Percentiles rank a stretch among this genome's conserved stretches.
Evolutionary conservation across 2,329 filamentous ascomycete genomes (phyloP).

Genomic region (Graphilbum fragrans): DNA sequence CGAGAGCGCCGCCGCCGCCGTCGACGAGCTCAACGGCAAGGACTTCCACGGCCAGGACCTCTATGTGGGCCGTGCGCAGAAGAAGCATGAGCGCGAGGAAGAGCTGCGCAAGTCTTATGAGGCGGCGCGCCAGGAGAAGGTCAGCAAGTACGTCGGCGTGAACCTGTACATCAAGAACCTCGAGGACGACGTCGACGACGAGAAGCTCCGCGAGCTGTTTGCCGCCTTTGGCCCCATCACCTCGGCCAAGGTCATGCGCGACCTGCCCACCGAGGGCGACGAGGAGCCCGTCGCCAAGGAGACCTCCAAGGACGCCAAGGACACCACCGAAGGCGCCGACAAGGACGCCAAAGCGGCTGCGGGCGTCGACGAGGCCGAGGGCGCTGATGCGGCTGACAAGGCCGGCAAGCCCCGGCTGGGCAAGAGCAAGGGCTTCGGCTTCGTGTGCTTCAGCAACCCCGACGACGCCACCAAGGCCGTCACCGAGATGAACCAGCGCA

Average conservation of each 20-base stretch:
- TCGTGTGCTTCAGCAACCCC: slow-evolving; percentile 99
- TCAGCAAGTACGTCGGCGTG: slow-evolving; percentile 97
- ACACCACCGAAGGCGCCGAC: slow-evolving; percentile 40
- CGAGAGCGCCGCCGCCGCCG: slow-evolving; percentile 72
- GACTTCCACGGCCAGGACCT: slow-evolving; percentile 92
- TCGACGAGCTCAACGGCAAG: slow-evolving; percentile 82
- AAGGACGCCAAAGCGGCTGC: slow-evolving; percentile 30
- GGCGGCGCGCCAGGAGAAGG: slow-evolving; percentile 93
- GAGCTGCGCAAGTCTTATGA: slow-evolving; percentile 98
- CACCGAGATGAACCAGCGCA: slow-evolving; percentile 99
- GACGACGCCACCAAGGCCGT: slow-evolving; percentile 99
- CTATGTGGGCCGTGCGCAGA: slow-evolving; percentile 91
- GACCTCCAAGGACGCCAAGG: slow-evolving; percentile 42
- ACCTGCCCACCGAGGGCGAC: slow-evolving; percentile 47
- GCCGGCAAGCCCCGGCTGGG: slow-evolving; percentile 61
- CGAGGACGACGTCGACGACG: slow-evolving; percentile 91
- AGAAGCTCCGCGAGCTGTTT: slow-evolving; percentile 93
- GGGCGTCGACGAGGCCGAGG: slow-evolving; percentile 90
- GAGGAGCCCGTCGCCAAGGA: slow-evolving; percentile 40
- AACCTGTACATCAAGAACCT: slow-evolving; percentile 99
- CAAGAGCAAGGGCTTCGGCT: slow-evolving; percentile 99
- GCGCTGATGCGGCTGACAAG: slow-evolving; percentile 40
- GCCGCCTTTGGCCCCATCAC: slow-evolving; percentile 87
- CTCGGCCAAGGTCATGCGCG: slow-evolving; percentile 98
- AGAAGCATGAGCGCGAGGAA: slow-evolving; percentile 99